Percentiles rank a stretch among this genome's conserved stretches.
These are phyloP conservation scores for Colletotrichum cordylinicola DNA, from an alignment of 2,329 filamentous ascomycete genomes.

Conservation along the genomic window DNA sequence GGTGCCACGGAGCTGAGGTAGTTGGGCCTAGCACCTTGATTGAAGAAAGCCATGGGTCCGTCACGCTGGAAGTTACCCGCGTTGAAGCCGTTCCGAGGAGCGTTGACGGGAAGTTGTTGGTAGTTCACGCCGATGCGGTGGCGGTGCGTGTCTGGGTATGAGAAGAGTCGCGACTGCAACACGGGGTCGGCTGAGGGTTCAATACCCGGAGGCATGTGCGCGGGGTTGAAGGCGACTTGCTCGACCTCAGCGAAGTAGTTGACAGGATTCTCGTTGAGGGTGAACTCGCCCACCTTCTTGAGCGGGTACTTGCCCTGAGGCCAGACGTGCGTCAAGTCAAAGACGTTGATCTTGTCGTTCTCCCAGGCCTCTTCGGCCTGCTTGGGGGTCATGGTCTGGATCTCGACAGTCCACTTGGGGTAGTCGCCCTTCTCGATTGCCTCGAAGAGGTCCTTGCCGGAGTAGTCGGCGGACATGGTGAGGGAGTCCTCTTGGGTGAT, in stretches of 20 bases:
- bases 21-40: slow-evolving; percentile 20
- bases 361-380: slow-evolving; percentile 44
- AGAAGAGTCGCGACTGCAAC: slow-evolving; percentile 64
- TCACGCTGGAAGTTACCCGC: slow-evolving; percentile 70
- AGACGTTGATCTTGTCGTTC: slow-evolving; percentile 51
- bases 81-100: slow-evolving; percentile 59
- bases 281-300: slow-evolving; percentile 65
- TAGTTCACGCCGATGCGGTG: slow-evolving; percentile 69
- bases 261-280: slow-evolving; percentile 66
- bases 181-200: slow-evolving; percentile 68
- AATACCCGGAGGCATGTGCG: slow-evolving; percentile 67
- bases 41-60: slow-evolving; percentile 63
- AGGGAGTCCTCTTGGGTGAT: slow-evolving; percentile 44
- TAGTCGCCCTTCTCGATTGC: slow-evolving; percentile 50
- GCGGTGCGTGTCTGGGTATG: slow-evolving; percentile 66
- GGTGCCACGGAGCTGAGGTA: slow-evolving; percentile 30
- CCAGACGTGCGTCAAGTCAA: slow-evolving; percentile 64
- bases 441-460: slow-evolving; percentile 36
- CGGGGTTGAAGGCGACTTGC: slow-evolving; percentile 70
- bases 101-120: slow-evolving; percentile 68
- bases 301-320: slow-evolving; percentile 66
- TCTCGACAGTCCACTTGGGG: slow-evolving; percentile 56
- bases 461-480: slow-evolving; percentile 54
- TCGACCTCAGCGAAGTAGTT: slow-evolving; percentile 76
- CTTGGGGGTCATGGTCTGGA: slow-evolving; percentile 60